These are phyloP conservation scores for Candida ponderosae DNA, from an alignment of 805 yeast genomes.

Conservation along the genomic window DNA sequence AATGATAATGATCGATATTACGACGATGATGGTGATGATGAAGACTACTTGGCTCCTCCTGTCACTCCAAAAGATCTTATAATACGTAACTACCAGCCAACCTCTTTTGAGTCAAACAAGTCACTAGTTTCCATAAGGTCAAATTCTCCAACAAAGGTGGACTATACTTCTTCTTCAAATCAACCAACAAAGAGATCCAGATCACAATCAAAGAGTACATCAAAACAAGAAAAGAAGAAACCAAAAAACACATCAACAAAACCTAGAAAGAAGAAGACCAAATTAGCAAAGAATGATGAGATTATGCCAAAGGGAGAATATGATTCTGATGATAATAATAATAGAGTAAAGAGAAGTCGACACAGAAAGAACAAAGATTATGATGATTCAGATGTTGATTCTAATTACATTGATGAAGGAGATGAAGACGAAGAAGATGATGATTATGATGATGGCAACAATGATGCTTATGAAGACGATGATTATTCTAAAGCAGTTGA, in stretches of 20 bases:
- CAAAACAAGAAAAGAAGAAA: neutral
- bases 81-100: neutral
- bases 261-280: neutral
- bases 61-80: neutral
- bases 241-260: neutral
- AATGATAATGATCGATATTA: conserved; percentile 1
- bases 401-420: neutral
- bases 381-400: neutral
- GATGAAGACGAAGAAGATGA: conserved; percentile 6
- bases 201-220: neutral
- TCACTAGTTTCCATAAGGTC: neutral
- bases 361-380: neutral
- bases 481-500: conserved; percentile 6
- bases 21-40: conserved; percentile 18
- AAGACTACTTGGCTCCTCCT: neutral
- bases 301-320: neutral
- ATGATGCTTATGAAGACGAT: neutral
- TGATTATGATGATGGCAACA: neutral
- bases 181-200: neutral
- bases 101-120: neutral
- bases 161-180: too few species aligned
- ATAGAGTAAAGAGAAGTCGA: too few species aligned
- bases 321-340: too few species aligned
- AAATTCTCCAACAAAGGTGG: neutral
- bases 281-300: neutral